phyloP scores from a whole-genome alignment of 1,284 basidiomycete species.

The Moesziomyces antarcticus region DNA sequence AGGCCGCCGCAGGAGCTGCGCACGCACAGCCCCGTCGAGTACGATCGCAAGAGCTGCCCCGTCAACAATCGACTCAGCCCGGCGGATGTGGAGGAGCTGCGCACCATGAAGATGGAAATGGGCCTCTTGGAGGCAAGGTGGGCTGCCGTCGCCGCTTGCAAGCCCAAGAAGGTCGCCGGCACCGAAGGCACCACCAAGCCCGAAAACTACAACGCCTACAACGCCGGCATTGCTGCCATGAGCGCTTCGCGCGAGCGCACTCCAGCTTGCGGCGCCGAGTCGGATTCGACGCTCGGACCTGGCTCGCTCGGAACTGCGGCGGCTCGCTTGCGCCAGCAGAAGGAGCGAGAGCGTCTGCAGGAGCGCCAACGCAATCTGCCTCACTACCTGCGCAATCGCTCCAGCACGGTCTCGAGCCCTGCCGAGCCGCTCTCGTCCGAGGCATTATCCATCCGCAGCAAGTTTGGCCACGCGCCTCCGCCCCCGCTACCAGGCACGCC shows the following conservation, averaged over 20 bases:
- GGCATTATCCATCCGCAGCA: slow-evolving; percentile 45
- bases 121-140: slow-evolving; percentile 64
- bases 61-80: slow-evolving; percentile 61
- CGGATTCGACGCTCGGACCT: slow-evolving; percentile 37
- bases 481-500: slow-evolving; percentile 41
- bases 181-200: slow-evolving; percentile 46
- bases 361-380: slow-evolving; percentile 47
- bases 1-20: slow-evolving; percentile 60
- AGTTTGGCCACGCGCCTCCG: slow-evolving; percentile 47
- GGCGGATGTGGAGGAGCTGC: slow-evolving; percentile 64
- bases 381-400: slow-evolving; percentile 33
- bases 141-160: slow-evolving; percentile 58
- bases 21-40: slow-evolving; percentile 66
- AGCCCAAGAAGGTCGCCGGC: slow-evolving; percentile 39
- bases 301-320: slow-evolving; percentile 27
- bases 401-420: slow-evolving; percentile 6
- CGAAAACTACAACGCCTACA: slow-evolving; percentile 46
- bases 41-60: slow-evolving; percentile 65
- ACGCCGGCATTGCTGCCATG: slow-evolving; percentile 43
- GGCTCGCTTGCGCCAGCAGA: slow-evolving; percentile 43
- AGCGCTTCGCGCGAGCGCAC: slow-evolving; percentile 29
- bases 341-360: slow-evolving; percentile 43
- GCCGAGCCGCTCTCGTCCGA: slow-evolving; percentile 35
- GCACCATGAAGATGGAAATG: slow-evolving; percentile 64
- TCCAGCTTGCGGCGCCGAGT: slow-evolving; percentile 37